Base-by-base conservation (phyloP, 306 rosid species). In the Inga leiocalycina region DNA sequence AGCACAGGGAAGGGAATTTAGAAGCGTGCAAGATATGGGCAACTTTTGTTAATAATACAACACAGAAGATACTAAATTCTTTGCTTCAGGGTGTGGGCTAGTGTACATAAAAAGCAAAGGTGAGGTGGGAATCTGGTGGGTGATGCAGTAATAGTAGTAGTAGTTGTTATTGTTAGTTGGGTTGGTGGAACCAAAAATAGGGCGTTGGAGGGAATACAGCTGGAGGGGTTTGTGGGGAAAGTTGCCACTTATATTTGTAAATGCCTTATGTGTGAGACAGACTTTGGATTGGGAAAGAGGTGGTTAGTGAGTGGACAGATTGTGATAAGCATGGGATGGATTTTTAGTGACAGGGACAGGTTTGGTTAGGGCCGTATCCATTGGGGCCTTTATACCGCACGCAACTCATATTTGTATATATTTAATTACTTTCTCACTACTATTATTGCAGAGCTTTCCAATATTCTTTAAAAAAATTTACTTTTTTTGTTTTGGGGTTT, bases 31-130 rank as follows among this genome's bases (percentile, higher is more conserved):
- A 84, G 85, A 79, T 77, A 82, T 76, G 83, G 86, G 68, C 86
- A 84, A 85, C 51, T 71, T 81, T 80, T 73, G n/a, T n/a, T 27
- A 27, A 57, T 8, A 57, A 57, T 2, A n/a, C 27, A 8, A 89
- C 84, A 79, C 84, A 66, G 16, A 14, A 78, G 9, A 24, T 73
- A 70, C 30, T 46, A 80, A 84, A 90, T 93, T 96, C 94, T 86
- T 96, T 93, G 94, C 97, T 92, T 93, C 85, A 51, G 78, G 83
- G 74, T 88, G 80, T 89, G 74, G 88, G 83, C 84, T 88, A 82
- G 91, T 91, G 95, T 92, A 90, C 91, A 93, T 89, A 89, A 80
- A 81, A 82, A 85, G 89, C 65, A 76, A 66, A 57, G 77, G 88
- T 5, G n/a, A 22, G 78, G 34, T 83, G 78, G 12, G 85, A 78